phyloP scores from a whole-genome alignment of 2,329 filamentous ascomycete species.

The Lachnellula arida region DNA sequence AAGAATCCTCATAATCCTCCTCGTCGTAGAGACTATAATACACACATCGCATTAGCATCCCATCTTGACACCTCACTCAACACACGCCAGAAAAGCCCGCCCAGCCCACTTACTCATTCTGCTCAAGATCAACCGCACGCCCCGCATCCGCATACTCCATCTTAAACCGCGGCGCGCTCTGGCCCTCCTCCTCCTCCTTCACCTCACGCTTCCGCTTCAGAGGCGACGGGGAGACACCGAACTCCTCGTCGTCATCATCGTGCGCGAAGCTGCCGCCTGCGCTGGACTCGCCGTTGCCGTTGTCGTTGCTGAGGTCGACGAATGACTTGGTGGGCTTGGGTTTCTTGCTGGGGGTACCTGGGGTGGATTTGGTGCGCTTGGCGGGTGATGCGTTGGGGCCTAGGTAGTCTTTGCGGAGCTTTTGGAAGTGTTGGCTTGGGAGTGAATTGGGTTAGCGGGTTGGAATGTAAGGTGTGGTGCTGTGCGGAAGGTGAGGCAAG shows the following conservation, averaged over 20 bases:
- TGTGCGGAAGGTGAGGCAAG: no score
- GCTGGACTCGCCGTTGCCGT: not conserved
- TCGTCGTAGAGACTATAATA: no score
- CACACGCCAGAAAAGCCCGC: no score
- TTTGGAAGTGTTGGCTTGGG: conserved; percentile 30
- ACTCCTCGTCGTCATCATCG: conserved; percentile 12
- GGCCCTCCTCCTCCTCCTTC: conserved; percentile 12
- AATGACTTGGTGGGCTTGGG: not conserved
- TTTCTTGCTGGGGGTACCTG: conserved; percentile 9
- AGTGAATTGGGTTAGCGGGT: not conserved
- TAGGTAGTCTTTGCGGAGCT: conserved; percentile 19
- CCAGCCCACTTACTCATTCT: conserved; percentile 20
- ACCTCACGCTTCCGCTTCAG: conserved; percentile 14
- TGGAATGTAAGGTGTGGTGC: not conserved
- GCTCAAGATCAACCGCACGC: conserved; percentile 12
- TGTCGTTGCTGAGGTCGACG: not conserved
- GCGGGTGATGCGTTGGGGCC: not conserved
- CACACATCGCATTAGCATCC: no score
- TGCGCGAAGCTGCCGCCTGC: not conserved
- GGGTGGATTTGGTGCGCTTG: not conserved
- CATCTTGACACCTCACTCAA: no score
- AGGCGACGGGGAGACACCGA: not conserved
- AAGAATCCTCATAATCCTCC: no score
- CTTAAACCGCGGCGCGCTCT: conserved; percentile 14
- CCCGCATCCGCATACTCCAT: conserved; percentile 4